Conservation (phyloP, 75 land plant species). For the Cryptomeria japonica region DNA sequence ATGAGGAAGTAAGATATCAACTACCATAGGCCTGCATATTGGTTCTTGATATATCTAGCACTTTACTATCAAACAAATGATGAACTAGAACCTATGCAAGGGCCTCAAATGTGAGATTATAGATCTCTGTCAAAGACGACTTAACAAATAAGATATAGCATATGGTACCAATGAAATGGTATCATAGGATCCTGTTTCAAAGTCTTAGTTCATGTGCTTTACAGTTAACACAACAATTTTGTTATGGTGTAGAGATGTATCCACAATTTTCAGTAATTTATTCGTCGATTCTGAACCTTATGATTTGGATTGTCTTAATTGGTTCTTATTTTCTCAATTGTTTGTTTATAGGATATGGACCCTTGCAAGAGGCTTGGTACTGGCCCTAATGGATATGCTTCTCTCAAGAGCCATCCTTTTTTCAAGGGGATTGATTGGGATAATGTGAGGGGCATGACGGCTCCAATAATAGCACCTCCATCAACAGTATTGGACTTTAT, state of each 20-base stretch:
- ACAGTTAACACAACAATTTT: neutral
- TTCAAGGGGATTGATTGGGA: constrained; percentile 88
- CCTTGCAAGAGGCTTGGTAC: constrained; percentile 81
- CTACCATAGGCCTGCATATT: too few species aligned
- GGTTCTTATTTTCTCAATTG: neutral
- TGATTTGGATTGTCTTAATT: neutral
- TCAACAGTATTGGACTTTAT: constrained; percentile 20
- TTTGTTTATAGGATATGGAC: constrained; percentile 54
- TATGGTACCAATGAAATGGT: neutral
- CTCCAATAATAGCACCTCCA: constrained; percentile 67
- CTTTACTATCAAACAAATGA: too few species aligned
- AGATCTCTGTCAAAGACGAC: too few species aligned
- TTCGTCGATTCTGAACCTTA: neutral
- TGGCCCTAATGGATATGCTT: constrained; percentile 80
- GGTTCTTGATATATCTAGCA: too few species aligned
- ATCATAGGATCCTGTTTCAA: neutral
- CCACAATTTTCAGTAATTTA: neutral
- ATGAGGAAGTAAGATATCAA: too few species aligned
- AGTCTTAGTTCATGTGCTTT: neutral
- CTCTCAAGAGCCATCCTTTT: constrained; percentile 85
- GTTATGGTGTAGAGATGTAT: neutral
- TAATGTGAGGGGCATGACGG: constrained; percentile 47
- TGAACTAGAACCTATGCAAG: too few species aligned
- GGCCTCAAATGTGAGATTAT: too few species aligned
- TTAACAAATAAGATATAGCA: neutral